These are phyloP conservation scores for Uronychia setigera DNA, from an alignment of 73 alveolate species.

Conservation along the genomic window DNA sequence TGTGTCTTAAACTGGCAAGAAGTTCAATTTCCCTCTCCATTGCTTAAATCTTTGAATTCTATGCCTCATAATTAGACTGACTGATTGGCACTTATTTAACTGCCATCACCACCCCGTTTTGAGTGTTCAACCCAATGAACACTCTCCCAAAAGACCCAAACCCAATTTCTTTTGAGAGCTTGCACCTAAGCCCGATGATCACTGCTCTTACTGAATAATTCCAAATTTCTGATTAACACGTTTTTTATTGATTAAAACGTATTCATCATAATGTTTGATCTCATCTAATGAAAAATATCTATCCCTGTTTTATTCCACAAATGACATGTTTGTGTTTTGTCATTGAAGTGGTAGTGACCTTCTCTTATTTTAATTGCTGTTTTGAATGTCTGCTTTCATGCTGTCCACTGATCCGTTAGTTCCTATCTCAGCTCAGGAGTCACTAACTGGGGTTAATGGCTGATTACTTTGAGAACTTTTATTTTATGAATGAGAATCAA, in stretches of 20 bases:
- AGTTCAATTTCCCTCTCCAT: conserved; percentile 44
- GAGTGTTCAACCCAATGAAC: conserved; percentile 29
- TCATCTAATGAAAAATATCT: conserved; percentile 36
- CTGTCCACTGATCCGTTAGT: neutral
- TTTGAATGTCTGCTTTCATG: neutral
- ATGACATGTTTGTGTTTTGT: neutral
- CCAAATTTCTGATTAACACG: neutral
- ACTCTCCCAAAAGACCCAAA: conserved; percentile 62
- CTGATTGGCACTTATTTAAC: conserved; percentile 46
- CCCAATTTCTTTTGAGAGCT: conserved; percentile 37
- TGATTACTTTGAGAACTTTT: too few species aligned
- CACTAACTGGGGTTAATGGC: too few species aligned
- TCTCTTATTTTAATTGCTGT: neutral
- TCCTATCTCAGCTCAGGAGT: too few species aligned
- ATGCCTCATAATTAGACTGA: too few species aligned
- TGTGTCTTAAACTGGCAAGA: conserved; percentile 49
- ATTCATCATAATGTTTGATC: conserved; percentile 10
- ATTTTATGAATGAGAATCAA: too few species aligned
- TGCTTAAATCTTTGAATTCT: conserved; percentile 19
- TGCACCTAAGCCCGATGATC: neutral
- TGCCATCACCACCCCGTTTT: conserved; percentile 40
- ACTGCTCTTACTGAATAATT: conserved; percentile 11
- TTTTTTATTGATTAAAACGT: conserved; percentile 7
- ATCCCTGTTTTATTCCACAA: conserved; percentile 28
- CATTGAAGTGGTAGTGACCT: neutral